phyloP scores from a whole-genome alignment of 495 filamentous ascomycete species.

The Penicillium canariense region DNA sequence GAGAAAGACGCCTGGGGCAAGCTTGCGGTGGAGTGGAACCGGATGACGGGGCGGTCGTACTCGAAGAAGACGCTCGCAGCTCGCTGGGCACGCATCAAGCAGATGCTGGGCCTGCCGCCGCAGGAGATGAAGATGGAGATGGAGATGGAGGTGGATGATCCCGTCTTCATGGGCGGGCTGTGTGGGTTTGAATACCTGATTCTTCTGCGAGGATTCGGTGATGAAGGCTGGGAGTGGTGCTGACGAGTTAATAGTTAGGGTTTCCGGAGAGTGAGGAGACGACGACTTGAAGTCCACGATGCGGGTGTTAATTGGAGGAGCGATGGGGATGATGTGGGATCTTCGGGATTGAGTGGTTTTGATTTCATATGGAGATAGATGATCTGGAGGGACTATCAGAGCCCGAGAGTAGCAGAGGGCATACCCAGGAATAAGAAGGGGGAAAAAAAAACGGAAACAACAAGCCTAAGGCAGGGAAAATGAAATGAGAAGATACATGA shows the following conservation, averaged over 20 bases:
- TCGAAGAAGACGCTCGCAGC: not conserved
- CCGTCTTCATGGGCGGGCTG: not conserved
- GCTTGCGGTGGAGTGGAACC: constrained; percentile 14
- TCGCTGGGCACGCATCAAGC: not conserved
- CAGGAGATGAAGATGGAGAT: not conserved
- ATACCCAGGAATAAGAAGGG: no score
- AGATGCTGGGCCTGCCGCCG: not conserved
- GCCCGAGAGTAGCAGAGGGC: no score
- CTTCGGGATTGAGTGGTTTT: no score
- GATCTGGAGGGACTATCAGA: no score
- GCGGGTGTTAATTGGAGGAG: not conserved
- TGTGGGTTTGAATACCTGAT: no score
- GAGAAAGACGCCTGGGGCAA: constrained; percentile 23
- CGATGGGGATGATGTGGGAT: not conserved
- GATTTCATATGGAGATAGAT: no score
- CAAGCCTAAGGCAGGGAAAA: not conserved
- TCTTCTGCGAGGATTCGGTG: no score
- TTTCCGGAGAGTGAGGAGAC: not conserved
- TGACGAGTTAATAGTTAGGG: no score
- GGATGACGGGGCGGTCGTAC: constrained; percentile 4
- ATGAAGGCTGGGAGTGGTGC: no score
- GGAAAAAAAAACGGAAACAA: no score
- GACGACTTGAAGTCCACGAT: no score
- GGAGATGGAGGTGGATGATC: not conserved
- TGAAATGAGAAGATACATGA: not conserved